These are phyloP conservation scores for Dryas octopetala DNA, from an alignment of 306 rosid species.

Conservation along the genomic window DNA sequence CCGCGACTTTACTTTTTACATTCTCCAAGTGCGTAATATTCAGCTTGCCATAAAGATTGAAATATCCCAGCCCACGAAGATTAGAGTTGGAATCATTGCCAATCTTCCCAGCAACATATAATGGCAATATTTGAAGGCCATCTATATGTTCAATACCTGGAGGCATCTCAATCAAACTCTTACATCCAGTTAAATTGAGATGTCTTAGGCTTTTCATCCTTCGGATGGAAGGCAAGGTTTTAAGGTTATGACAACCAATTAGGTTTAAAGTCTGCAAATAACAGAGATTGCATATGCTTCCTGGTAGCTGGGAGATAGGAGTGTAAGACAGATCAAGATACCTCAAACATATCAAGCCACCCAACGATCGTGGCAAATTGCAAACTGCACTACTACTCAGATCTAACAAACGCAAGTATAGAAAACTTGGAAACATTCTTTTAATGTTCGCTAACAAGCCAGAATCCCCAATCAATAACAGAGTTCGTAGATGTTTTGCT, in stretches of 20 bases:
- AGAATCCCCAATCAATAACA: neutral
- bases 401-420: neutral
- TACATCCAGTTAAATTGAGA: neutral
- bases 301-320: neutral
- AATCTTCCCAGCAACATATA: neutral
- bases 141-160: neutral
- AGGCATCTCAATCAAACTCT: fast-evolving
- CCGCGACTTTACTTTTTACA: neutral
- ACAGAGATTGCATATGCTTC: neutral
- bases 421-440: neutral
- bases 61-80: neutral
- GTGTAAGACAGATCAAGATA: slow-evolving; percentile 2
- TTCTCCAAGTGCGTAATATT: neutral
- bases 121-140: slow-evolving; percentile 2
- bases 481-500: slow-evolving; percentile 7
- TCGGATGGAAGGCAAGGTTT: neutral
- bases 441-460: neutral
- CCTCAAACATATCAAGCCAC: slow-evolving; percentile 2
- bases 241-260: fast-evolving
- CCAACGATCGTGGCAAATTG: neutral
- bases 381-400: neutral
- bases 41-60: neutral
- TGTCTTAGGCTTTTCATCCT: neutral
- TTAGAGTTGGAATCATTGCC: no score
- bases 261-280: slow-evolving; percentile 23